Percentiles rank a stretch among this genome's conserved stretches.
Conservation (phyloP, 371 early-diverging fungal species). For the Syncephalis plumigaleata region DNA sequence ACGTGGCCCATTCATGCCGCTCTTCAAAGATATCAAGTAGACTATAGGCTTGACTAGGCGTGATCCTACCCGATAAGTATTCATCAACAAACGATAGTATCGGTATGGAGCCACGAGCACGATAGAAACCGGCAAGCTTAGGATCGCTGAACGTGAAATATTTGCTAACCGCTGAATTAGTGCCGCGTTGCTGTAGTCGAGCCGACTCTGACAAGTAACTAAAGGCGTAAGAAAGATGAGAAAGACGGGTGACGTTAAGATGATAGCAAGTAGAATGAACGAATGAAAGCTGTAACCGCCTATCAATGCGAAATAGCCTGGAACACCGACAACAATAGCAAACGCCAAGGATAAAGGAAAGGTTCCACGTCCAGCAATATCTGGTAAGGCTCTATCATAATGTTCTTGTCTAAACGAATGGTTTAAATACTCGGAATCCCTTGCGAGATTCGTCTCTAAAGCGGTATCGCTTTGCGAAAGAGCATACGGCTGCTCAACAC, state of each 20-base stretch:
- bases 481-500: too few relatives aligned
- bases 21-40: conserved; percentile 73
- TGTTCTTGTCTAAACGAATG: too few relatives aligned
- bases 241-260: conserved; percentile 40
- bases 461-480: too few relatives aligned
- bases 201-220: conserved; percentile 48
- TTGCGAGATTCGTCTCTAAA: too few relatives aligned
- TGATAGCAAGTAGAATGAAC: conserved; percentile 34
- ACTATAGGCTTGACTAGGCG: conserved; percentile 56
- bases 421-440: too few relatives aligned
- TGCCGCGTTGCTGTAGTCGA: conserved; percentile 50
- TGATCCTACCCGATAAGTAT: conserved; percentile 89
- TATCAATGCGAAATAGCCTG: conserved; percentile 33
- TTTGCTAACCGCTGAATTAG: conserved; percentile 60
- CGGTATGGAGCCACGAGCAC: conserved; percentile 73
- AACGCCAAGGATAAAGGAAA: conserved; percentile 42
- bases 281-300: conserved; percentile 33
- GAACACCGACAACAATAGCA: conserved; percentile 30
- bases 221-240: conserved; percentile 33
- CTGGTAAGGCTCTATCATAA: too few relatives aligned
- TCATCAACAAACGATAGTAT: conserved; percentile 92
- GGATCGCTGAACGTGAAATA: conserved; percentile 79
- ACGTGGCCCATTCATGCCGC: conserved; percentile 88
- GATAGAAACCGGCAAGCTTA: conserved; percentile 42
- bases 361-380: conserved; percentile 61